Conservation (phyloP, 306 rosid genomes). For the Cercis canadensis region DNA sequence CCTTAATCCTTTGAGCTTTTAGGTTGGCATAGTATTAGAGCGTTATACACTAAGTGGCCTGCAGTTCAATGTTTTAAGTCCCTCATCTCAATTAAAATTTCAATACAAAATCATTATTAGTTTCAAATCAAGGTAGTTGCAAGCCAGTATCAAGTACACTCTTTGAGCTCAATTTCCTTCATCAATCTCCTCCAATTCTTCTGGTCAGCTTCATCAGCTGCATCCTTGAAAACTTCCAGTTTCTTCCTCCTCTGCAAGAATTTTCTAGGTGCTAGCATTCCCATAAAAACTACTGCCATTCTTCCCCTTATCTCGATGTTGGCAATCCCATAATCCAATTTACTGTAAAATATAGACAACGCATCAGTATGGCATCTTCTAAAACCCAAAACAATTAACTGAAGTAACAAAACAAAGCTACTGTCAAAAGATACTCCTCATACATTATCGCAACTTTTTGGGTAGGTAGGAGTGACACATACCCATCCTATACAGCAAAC, state of each 20-base stretch:
- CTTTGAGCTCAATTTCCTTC: conserved; percentile 53
- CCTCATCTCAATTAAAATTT: too few relatives aligned
- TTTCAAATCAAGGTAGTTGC: not conserved
- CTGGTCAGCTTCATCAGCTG: conserved; percentile 76
- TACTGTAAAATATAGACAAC: conserved; percentile 57
- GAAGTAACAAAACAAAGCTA: not conserved
- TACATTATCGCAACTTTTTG: too few relatives aligned
- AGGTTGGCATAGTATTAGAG: too few relatives aligned
- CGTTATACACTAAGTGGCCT: too few relatives aligned
- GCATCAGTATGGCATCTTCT: conserved; percentile 1
- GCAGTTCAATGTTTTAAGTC: too few relatives aligned
- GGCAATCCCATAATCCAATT: conserved; percentile 49
- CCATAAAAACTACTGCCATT: conserved; percentile 64
- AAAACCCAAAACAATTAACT: conserved; percentile 4
- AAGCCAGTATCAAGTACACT: not conserved
- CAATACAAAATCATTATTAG: too few relatives aligned
- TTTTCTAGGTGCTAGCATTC: conserved; percentile 84
- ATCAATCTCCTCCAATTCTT: conserved; percentile 89
- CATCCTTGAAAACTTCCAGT: conserved; percentile 67
- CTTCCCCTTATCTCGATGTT: conserved; percentile 56
- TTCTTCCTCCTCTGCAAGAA: conserved; percentile 77
- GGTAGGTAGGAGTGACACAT: too few relatives aligned
- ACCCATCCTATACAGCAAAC: not conserved
- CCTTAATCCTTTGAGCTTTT: too few relatives aligned
- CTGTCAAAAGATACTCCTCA: too few relatives aligned